phyloP scores from a whole-genome alignment of 352 stramenopile genomes.

The Phytopythium boreale region DNA sequence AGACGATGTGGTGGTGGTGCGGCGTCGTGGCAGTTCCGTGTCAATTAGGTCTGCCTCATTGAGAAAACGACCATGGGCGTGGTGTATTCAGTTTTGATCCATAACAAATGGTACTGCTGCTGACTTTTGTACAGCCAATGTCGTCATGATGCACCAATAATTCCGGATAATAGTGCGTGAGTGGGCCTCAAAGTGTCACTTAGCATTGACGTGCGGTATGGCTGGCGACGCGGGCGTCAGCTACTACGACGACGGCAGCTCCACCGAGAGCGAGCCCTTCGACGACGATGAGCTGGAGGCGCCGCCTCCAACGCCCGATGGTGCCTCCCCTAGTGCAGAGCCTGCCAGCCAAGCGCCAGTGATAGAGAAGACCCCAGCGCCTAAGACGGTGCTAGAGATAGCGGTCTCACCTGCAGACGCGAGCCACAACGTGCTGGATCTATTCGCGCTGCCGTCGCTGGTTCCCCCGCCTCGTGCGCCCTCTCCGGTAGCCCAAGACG shows the following conservation, averaged over 20 bases:
- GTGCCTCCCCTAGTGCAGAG: not conserved
- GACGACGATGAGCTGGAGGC: slow-evolving; percentile 2
- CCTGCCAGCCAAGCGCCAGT: not conserved
- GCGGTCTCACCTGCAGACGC: not conserved
- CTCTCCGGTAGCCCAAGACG: not conserved
- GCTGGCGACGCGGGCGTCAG: not conserved
- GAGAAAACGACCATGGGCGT: too few relatives aligned
- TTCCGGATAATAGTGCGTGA: slow-evolving; percentile 1
- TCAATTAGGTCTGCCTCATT: too few relatives aligned
- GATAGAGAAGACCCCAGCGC: not conserved
- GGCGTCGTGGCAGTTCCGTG: too few relatives aligned
- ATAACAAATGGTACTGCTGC: not conserved
- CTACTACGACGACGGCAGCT: slow-evolving; percentile 17
- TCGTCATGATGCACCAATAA: not conserved
- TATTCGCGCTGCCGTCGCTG: not conserved
- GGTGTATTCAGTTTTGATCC: not conserved
- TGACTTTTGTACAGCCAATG: not conserved
- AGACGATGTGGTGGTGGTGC: too few relatives aligned
- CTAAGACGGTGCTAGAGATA: not conserved
- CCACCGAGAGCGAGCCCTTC: slow-evolving; percentile 29
- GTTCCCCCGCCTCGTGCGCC: not conserved
- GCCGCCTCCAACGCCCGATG: not conserved
- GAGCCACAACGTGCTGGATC: slow-evolving; percentile 6
- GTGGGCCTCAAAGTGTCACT: not conserved
- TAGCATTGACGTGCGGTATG: not conserved